These are phyloP conservation scores for Oropetium thomaeum DNA, from an alignment of 176 grass and related monocot species.

Conservation along the genomic window DNA sequence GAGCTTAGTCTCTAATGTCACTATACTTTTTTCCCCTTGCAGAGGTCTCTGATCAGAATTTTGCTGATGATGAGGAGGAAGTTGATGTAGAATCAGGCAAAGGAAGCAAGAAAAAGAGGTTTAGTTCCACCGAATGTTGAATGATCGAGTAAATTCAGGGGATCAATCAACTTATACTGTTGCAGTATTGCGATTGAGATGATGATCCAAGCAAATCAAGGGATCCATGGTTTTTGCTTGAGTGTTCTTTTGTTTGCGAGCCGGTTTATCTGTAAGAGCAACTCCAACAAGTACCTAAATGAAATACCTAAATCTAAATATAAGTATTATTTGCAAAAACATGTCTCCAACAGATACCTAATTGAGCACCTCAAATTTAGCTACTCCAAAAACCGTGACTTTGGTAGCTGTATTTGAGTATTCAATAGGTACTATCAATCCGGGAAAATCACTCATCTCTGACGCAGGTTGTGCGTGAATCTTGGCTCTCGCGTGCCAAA, in stretches of 20 bases:
- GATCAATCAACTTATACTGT: conserved; percentile 5
- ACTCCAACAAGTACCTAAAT: too few species aligned
- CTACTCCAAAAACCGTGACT: too few species aligned
- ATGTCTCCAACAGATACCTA: too few species aligned
- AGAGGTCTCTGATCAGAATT: conserved; percentile 98
- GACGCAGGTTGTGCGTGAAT: too few species aligned
- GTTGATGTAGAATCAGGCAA: conserved; percentile 41
- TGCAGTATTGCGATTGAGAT: conserved; percentile 4
- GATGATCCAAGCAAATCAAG: neutral
- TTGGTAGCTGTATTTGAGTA: too few species aligned
- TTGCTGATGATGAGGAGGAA: conserved; percentile 54
- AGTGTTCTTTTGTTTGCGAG: neutral
- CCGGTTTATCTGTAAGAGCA: neutral
- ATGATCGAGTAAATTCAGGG: conserved; percentile 46
- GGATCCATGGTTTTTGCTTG: neutral
- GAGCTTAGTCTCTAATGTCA: conserved; percentile 27
- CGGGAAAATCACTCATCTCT: too few species aligned
- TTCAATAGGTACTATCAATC: too few species aligned
- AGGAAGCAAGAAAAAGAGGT: conserved; percentile 51
- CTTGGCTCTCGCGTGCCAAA: too few species aligned
- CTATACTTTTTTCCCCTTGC: conserved; percentile 14
- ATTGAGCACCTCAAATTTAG: too few species aligned
- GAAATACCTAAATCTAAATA: too few species aligned
- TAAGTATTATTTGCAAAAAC: too few species aligned
- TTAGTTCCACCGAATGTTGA: conserved; percentile 7